phyloP scores from a whole-genome alignment of 2,329 filamentous ascomycete species.

The Elsinoe batatas region DNA sequence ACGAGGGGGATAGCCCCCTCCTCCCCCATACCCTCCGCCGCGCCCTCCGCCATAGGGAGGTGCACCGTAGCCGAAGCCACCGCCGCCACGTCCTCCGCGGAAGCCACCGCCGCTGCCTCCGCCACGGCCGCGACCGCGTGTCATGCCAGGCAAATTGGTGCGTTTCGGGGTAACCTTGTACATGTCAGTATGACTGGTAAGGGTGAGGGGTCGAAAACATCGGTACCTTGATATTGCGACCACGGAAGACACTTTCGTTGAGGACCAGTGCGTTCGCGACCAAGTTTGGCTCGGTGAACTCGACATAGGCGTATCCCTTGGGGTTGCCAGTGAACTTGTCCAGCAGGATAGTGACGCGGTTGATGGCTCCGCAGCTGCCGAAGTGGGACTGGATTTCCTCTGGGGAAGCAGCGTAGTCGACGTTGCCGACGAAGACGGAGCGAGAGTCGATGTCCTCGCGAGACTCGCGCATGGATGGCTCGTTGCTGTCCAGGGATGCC shows the following conservation, averaged over 20 bases:
- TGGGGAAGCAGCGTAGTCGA: slow-evolving; percentile 92
- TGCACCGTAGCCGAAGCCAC: slow-evolving; percentile 44
- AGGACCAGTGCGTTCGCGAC: slow-evolving; percentile 89
- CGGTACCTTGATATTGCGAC: slow-evolving; percentile 82
- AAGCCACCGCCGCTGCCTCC: slow-evolving; percentile 42
- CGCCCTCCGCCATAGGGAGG: slow-evolving; percentile 39
- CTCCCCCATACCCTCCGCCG: slow-evolving; percentile 27
- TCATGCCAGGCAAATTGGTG: slow-evolving; percentile 94
- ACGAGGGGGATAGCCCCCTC: slow-evolving; percentile 24
- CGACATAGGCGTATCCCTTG: slow-evolving; percentile 99
- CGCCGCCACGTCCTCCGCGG: slow-evolving; percentile 29
- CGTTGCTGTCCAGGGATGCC: slow-evolving; percentile 66
- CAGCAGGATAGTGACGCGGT: slow-evolving; percentile 90
- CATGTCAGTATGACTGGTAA: slow-evolving; percentile 16
- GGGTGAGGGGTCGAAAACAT: background rate
- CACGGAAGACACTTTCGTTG: slow-evolving; percentile 93
- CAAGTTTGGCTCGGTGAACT: slow-evolving; percentile 88
- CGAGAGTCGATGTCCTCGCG: slow-evolving; percentile 92
- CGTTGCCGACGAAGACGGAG: slow-evolving; percentile 97
- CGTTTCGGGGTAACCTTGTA: slow-evolving; percentile 74
- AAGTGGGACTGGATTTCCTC: slow-evolving; percentile 99
- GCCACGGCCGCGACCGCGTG: slow-evolving; percentile 59
- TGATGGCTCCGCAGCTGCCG: slow-evolving; percentile 93
- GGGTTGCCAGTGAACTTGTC: slow-evolving; percentile 98
- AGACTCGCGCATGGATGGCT: slow-evolving; percentile 74